Conservation (phyloP, 106 monocot genomes). For the Vanilla planifolia region DNA sequence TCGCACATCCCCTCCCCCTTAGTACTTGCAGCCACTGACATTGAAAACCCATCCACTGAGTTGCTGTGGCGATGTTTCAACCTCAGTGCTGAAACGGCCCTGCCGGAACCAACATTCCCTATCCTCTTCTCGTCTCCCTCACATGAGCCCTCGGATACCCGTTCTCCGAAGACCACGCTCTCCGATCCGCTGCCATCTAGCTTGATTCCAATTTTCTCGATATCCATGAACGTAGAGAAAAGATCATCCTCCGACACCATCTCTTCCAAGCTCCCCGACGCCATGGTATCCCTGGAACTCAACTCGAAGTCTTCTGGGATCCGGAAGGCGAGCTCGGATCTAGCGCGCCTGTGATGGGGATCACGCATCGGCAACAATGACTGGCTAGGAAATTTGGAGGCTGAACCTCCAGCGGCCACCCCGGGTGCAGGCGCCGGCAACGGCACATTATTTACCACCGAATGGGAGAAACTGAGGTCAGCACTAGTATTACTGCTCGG, state of each 20-base stretch:
- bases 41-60: constrained; percentile 39
- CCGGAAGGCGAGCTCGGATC: constrained; percentile 40
- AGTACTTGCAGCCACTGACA: constrained; percentile 12
- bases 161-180: constrained; percentile 10
- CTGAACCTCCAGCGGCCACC: neutral
- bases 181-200: constrained; percentile 33
- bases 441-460: neutral
- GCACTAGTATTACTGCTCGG: neutral
- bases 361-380: constrained; percentile 6
- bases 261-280: constrained; percentile 30
- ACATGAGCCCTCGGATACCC: neutral
- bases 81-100: neutral
- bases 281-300: constrained; percentile 9
- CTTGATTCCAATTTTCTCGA: constrained; percentile 43
- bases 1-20: constrained; percentile 28
- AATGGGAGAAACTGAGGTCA: neutral
- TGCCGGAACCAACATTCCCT: constrained; percentile 3
- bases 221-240: constrained; percentile 47
- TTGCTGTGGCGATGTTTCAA: constrained; percentile 52
- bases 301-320: constrained; percentile 31
- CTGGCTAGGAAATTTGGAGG: neutral
- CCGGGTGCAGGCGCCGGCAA: neutral
- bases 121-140: constrained; percentile 3
- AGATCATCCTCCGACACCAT: constrained; percentile 42
- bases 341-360: constrained; percentile 37